These are phyloP conservation scores for Kuraishia borneana DNA, from an alignment of 805 yeast genomes.

Conservation along the genomic window DNA sequence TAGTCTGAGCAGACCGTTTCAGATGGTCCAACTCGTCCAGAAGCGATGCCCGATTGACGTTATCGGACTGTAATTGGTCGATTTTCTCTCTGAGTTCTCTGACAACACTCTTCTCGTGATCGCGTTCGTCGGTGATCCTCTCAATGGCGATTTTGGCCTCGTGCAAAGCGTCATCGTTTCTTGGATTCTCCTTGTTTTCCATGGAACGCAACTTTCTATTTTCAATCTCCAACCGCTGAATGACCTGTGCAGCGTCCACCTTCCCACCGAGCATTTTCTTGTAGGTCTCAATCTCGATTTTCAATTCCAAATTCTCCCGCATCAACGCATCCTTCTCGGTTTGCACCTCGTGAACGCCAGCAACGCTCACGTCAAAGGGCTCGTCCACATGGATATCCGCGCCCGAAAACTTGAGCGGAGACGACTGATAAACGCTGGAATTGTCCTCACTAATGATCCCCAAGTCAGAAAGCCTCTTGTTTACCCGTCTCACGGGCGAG, in stretches of 20 bases:
- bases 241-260: not conserved
- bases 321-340: not conserved
- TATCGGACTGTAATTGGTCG: too few relatives aligned
- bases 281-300: not conserved
- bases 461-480: not conserved
- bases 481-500: not conserved
- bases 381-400: not conserved
- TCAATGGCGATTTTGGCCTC: too few relatives aligned
- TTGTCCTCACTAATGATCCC: not conserved
- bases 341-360: not conserved
- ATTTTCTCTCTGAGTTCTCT: too few relatives aligned
- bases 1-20: too few relatives aligned
- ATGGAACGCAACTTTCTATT: conserved; percentile 6
- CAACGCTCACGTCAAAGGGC: not conserved
- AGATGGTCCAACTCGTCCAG: too few relatives aligned
- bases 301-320: not conserved
- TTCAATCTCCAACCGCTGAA: not conserved
- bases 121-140: too few relatives aligned
- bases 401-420: not conserved
- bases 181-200: too few relatives aligned
- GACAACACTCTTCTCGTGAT: too few relatives aligned
- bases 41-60: too few relatives aligned
- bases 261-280: not conserved
- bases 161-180: too few relatives aligned
- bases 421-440: not conserved